A percentile compares a stretch with the other conserved stretches of the same genome.
phyloP scores from a whole-genome alignment of 2,329 filamentous ascomycete genomes.

The Pseudogymnoascus sp. region DNA sequence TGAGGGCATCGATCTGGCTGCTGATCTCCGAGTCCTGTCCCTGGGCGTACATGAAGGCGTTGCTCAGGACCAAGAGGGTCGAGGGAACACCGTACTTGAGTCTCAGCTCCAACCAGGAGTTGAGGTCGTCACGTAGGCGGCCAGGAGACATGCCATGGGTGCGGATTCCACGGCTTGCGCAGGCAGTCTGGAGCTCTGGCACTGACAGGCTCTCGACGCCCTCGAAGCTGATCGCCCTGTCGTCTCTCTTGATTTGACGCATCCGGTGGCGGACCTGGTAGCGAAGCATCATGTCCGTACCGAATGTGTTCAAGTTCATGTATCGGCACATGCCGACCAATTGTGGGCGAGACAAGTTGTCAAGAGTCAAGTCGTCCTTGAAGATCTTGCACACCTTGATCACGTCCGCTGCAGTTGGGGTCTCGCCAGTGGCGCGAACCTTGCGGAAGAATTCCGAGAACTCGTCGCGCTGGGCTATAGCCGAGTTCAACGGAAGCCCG shows the following conservation, averaged over 20 bases:
- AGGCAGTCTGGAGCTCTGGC: constrained; percentile 83
- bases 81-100: constrained; percentile 93
- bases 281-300: constrained; percentile 93
- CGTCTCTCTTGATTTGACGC: constrained; percentile 98
- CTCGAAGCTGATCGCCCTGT: constrained; percentile 88
- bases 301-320: constrained; percentile 95
- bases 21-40: constrained; percentile 74
- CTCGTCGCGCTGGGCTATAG: constrained; percentile 83
- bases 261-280: constrained; percentile 97
- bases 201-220: constrained; percentile 92
- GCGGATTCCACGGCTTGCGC: constrained; percentile 82
- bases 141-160: constrained; percentile 88
- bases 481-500: constrained; percentile 77
- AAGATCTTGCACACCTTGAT: constrained; percentile 99
- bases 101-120: constrained; percentile 89
- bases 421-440: constrained; percentile 81
- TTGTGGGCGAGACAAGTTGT: constrained; percentile 93
- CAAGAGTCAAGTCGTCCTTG: constrained; percentile 92
- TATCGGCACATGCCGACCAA: constrained; percentile 97
- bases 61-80: constrained; percentile 88
- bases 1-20: constrained; percentile 85
- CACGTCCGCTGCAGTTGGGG: constrained; percentile 79
- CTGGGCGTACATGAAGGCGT: constrained; percentile 94
- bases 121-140: constrained; percentile 78
- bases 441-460: constrained; percentile 98